Conservation (phyloP, 2,329 filamentous ascomycete genomes). For the Colletotrichum sp. region DNA sequence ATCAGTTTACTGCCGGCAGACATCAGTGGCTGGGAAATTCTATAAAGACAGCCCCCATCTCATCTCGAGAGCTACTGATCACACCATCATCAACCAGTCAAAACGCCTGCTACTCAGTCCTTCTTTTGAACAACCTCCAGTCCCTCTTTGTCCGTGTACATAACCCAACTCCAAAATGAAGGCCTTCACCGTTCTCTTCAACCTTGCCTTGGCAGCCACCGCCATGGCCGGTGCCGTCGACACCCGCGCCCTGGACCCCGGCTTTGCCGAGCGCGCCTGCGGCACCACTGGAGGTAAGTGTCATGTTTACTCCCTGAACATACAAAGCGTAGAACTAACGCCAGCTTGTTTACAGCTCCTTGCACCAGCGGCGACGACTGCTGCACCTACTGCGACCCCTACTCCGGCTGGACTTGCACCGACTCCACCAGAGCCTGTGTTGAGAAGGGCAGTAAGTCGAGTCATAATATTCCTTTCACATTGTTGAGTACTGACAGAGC, state of each 20-base stretch:
- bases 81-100: not conserved
- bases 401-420: not conserved
- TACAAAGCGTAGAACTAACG: not conserved
- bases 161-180: not conserved
- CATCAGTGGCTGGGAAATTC: not conserved
- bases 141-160: not conserved
- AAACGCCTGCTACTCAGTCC: not conserved
- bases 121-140: not conserved
- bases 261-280: not conserved
- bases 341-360: not conserved
- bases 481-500: no score
- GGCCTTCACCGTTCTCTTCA: not conserved
- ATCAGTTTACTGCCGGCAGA: not conserved
- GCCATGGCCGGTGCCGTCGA: not conserved
- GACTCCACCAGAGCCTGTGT: not conserved
- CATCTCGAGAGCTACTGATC: not conserved
- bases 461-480: no score
- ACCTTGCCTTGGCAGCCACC: not conserved
- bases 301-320: not conserved
- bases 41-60: not conserved
- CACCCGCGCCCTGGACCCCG: not conserved
- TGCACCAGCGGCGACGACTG: not conserved
- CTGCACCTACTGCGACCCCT: conserved; percentile 5
- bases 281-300: not conserved
- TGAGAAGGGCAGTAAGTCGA: not conserved